Base-by-base conservation (phyloP, 129 eudicot genomes). In the Helianthus tuberosus region DNA sequence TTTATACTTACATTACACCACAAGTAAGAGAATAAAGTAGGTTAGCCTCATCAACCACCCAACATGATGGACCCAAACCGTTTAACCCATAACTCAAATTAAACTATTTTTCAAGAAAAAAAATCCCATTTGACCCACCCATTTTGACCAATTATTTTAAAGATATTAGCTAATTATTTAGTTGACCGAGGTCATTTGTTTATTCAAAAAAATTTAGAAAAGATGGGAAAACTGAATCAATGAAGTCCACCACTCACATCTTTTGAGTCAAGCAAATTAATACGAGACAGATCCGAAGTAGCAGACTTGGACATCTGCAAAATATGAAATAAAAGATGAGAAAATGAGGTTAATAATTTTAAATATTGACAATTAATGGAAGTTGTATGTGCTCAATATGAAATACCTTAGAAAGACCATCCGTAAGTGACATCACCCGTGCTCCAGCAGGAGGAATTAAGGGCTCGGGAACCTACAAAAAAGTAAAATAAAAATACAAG, bases 391-490 rank as follows among this genome's bases (percentile, higher is more conserved):
- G 36, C 39, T 71, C 46, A 10, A 13, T 11, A 71, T 11, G 35
- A 46, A 68, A 77, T 80, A 94, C 99, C 99, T 94, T 94, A 59
- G 99, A 91, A 69, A 83, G 84, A 67, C 97, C 99, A 85, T 91
- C 99, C 61, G 97, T 94, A 69, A 94, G 93, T 64, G 99, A 91
- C 99, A 94, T 94, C 76, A 94, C 94, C 25, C 99, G 96, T 25
- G 99, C 99, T 73, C 99, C 99, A 73, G 97, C 77, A 62, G 97
- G 99, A 58, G 99, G 97, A 84, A 94, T 94, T 73, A 94, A 96
- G 69, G 99, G 90, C 86, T 94, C 97, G 7, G 99, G 99, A 75
- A 94, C 92, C 98, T 93, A 83, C 60, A 77, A 11, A 35, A 65
- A 61, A 32, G 10, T 20, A 5, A 68, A 8, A 5, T 8, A 54